Evolutionary conservation across 2,329 filamentous ascomycete species (phyloP).

Genomic region (Fusarium sarcochroum): DNA sequence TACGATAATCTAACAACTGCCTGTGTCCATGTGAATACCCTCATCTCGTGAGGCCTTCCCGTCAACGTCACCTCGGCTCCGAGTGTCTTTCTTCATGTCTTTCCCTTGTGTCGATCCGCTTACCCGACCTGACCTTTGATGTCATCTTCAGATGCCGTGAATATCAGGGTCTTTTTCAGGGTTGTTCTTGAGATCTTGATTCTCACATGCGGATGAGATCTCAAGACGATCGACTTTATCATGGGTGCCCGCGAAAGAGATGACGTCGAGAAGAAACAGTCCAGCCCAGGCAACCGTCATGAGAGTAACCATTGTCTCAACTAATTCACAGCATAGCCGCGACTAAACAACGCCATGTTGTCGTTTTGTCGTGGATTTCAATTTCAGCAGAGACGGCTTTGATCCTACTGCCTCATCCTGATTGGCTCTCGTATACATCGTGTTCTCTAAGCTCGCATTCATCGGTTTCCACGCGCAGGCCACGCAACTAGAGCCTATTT

Average conservation of each 20-base stretch:
- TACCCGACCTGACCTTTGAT: not conserved
- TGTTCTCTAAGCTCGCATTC: conserved; percentile 37
- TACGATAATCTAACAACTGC: not conserved
- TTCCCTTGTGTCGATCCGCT: conserved; percentile 15
- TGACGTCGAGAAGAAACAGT: not conserved
- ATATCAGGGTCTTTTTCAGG: conserved; percentile 12
- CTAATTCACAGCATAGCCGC: not conserved
- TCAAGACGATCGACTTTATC: not conserved
- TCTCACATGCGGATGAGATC: conserved; percentile 4
- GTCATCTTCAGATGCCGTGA: conserved; percentile 4
- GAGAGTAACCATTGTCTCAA: not conserved
- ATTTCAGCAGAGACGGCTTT: not conserved
- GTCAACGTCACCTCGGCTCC: conserved; percentile 25
- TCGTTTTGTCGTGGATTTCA: not conserved
- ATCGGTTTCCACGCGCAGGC: conserved; percentile 19
- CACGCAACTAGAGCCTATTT: not conserved
- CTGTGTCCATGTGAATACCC: conserved; percentile 43
- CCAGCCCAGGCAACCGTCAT: not conserved
- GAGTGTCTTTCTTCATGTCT: conserved; percentile 4
- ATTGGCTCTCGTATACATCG: conserved; percentile 35
- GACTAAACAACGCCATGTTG: not conserved
- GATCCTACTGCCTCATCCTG: not conserved
- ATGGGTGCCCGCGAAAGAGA: not conserved
- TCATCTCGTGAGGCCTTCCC: conserved; percentile 40
- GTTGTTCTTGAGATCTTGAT: conserved; percentile 2